phyloP scores from a whole-genome alignment of 1,284 basidiomycete genomes.

The Chalciporus sp. region DNA sequence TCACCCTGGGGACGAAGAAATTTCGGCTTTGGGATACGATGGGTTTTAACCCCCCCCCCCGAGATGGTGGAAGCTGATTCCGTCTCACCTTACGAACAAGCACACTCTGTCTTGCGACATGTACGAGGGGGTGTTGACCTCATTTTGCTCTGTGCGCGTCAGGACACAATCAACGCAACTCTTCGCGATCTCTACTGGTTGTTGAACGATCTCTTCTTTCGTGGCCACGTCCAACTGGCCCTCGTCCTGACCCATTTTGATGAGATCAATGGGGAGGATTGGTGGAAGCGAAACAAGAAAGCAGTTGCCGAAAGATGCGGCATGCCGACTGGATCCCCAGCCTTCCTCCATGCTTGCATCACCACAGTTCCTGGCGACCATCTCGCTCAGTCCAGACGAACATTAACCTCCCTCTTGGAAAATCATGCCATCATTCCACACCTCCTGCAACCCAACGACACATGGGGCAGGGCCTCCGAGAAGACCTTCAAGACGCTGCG shows the following conservation, averaged over 20 bases:
- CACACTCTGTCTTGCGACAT: slow-evolving; percentile 25
- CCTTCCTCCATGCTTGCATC: too few relatives aligned
- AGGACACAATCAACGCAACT: slow-evolving; percentile 27
- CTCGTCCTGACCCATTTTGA: slow-evolving; percentile 41
- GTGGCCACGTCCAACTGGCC: slow-evolving; percentile 34
- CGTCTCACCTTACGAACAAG: slow-evolving; percentile 30
- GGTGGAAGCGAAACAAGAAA: slow-evolving; percentile 35
- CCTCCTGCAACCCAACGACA: too few relatives aligned
- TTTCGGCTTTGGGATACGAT: slow-evolving; percentile 37
- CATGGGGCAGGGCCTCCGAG: too few relatives aligned
- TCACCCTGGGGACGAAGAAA: slow-evolving; percentile 20
- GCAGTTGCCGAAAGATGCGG: too few relatives aligned
- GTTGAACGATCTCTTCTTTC: slow-evolving; percentile 27
- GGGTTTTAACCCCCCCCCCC: slow-evolving; percentile 28
- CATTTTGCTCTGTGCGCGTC: slow-evolving; percentile 28
- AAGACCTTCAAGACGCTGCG: too few relatives aligned
- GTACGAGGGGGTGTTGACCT: slow-evolving; percentile 29
- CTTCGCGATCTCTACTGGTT: slow-evolving; percentile 31
- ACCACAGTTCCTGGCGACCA: too few relatives aligned
- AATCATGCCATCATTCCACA: too few relatives aligned
- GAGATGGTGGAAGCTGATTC: slow-evolving; percentile 18
- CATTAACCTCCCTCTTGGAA: too few relatives aligned
- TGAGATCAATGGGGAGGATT: slow-evolving; percentile 18
- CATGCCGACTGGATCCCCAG: too few relatives aligned
- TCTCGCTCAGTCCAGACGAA: too few relatives aligned